A percentile compares a stretch with the other conserved stretches of the same genome.
phyloP scores from a whole-genome alignment of 2,329 filamentous ascomycete genomes.

The Dactylellina parvicollis region DNA sequence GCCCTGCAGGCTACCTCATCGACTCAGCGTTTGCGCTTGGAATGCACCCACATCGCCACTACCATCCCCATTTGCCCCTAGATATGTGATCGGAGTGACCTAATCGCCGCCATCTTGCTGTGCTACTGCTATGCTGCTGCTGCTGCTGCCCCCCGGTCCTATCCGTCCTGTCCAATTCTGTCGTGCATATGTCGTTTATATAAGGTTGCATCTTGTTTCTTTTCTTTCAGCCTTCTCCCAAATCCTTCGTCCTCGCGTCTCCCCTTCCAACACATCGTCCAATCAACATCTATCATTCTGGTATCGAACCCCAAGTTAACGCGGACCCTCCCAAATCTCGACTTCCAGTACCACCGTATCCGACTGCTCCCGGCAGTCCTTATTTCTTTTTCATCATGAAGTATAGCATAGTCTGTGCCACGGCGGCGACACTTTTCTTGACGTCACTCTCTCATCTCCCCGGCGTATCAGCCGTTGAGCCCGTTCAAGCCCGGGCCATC shows the following conservation, averaged over 20 bases:
- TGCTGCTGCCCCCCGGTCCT: too few relatives aligned
- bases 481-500: constrained; percentile 13
- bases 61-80: not conserved
- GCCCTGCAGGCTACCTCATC: constrained; percentile 29
- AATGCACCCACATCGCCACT: constrained; percentile 20
- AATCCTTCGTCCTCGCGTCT: not conserved
- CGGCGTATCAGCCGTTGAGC: constrained; percentile 24
- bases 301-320: too few relatives aligned
- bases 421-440: constrained; percentile 32
- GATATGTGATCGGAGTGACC: constrained; percentile 1
- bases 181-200: not conserved
- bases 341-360: not conserved
- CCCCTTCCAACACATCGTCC: constrained; percentile 23
- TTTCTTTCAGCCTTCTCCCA: constrained; percentile 19
- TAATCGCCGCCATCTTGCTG: constrained; percentile 6
- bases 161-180: too few relatives aligned
- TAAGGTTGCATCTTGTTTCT: constrained; percentile 12
- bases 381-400: constrained; percentile 22
- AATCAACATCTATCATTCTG: not conserved
- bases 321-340: not conserved
- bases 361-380: constrained; percentile 3
- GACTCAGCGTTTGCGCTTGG: not conserved
- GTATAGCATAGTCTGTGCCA: constrained; percentile 9
- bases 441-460: constrained; percentile 3
- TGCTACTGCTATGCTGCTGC: constrained; percentile 1